These are phyloP conservation scores for Auricularia sp. DNA, from an alignment of 768 basidiomycete species.

Conservation along the genomic window DNA sequence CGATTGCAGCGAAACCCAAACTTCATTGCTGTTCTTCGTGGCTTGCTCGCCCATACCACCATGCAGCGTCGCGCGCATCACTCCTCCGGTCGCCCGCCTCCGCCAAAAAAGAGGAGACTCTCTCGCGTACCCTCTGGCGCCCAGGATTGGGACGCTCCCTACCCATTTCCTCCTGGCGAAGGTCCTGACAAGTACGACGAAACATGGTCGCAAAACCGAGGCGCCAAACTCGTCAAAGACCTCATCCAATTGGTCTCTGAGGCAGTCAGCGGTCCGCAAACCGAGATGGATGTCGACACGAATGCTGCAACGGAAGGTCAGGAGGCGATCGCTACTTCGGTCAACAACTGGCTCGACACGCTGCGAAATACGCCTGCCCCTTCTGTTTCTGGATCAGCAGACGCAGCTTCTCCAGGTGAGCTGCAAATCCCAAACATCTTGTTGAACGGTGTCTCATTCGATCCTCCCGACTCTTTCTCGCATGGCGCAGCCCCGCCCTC, in stretches of 20 bases:
- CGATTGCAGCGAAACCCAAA: background rate
- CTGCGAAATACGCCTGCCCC: too few species aligned
- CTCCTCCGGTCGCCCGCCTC: conserved; percentile 17
- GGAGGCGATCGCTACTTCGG: too few species aligned
- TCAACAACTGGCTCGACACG: too few species aligned
- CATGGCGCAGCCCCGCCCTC: background rate
- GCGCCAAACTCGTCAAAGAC: conserved; percentile 30
- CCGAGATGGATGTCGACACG: too few species aligned
- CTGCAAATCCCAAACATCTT: background rate
- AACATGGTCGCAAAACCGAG: conserved; percentile 57
- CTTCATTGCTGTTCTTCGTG: background rate
- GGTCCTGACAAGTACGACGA: conserved; percentile 54
- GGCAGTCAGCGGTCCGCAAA: too few species aligned
- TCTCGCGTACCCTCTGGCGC: conserved; percentile 68
- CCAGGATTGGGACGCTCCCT: conserved; percentile 73
- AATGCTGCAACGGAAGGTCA: too few species aligned
- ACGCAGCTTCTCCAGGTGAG: conserved; percentile 3
- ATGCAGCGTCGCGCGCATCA: background rate
- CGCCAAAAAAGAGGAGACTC: conserved; percentile 50
- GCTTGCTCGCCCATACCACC: background rate
- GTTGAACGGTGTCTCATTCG: background rate
- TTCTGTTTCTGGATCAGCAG: too few species aligned
- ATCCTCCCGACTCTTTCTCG: background rate
- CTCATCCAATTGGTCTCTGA: conserved; percentile 3
- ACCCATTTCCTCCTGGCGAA: conserved; percentile 62